Evolutionary conservation across 257 asterid genomes (phyloP), one percentile per base, ranked within the genome.

Genomic region (Nicotiana benthamiana): DNA sequence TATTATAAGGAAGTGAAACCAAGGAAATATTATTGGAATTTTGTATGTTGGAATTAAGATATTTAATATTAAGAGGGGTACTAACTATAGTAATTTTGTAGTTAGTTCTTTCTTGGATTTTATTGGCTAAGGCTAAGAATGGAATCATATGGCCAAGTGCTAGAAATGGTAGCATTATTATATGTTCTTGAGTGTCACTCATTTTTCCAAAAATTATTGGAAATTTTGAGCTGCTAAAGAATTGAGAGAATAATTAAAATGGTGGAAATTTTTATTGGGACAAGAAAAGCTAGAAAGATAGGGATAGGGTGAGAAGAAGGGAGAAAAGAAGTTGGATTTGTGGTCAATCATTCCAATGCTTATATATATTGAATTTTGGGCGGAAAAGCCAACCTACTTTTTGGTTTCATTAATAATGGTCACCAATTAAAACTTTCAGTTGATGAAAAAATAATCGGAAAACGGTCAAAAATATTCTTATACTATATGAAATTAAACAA

Each of bases 131-230:
- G 15, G 89, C 91, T 9, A 92, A 13, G 83, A 92, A 92, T 3
- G 97, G 97, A 54, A 92, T 90, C 13, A 92, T 87, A 77, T 92
- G 97, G 83, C 97, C 94, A 76, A 90, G 93, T 20, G 97, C 94
- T 83, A 90, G 80, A 83, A 51, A 88, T 2, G 97, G 97, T 11
- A 92, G 77, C 93, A 92, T 90, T 70, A 92, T 90, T 80, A 92
- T 87, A 88, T 83, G 86, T 70, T 79, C 82, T 48, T 76, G 67
- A 61, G 79, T 8, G 28, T 13, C 65, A 22, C 11, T 75, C 86
- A 78, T 75, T 20, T 22, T 27, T 9, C 18, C 11, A 51, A 1
- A 12, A 11, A 3, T 30, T 64, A 0, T 6, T 3, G 48, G 22
- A 12, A 9, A 3, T 22, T 40, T 60, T 60, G 28, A 59, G 64